Conservation (phyloP, 1,284 basidiomycete species). For the Ganoderma meredithae region DNA sequence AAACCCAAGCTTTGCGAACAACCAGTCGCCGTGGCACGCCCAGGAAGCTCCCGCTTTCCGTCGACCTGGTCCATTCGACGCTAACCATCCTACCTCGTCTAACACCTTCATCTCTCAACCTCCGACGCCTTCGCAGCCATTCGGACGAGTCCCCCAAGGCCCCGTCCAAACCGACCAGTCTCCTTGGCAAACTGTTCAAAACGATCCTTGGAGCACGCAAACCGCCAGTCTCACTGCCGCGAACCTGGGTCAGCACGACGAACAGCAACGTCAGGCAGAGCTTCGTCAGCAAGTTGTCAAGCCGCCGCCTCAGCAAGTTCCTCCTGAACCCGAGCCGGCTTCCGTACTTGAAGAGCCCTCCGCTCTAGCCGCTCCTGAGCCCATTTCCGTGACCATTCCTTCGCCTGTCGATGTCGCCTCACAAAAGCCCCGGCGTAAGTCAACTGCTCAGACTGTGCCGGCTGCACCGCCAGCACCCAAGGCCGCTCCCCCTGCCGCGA, state of each 20-base stretch:
- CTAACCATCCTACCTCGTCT: slow-evolving; percentile 36
- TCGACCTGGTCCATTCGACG: slow-evolving; percentile 54
- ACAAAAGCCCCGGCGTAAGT: slow-evolving; percentile 40
- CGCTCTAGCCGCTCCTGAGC: slow-evolving; percentile 26
- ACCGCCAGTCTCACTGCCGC: slow-evolving; percentile 60
- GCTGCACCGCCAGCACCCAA: slow-evolving; percentile 26
- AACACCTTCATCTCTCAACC: slow-evolving; percentile 37
- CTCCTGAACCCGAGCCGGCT: slow-evolving; percentile 21
- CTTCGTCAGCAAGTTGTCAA: slow-evolving; percentile 29
- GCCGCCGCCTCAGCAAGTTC: slow-evolving; percentile 24
- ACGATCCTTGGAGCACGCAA: slow-evolving; percentile 56
- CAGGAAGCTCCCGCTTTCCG: slow-evolving; percentile 44
- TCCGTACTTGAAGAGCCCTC: slow-evolving; percentile 17
- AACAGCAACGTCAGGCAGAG: slow-evolving; percentile 48
- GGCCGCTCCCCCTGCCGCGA: slow-evolving; percentile 22
- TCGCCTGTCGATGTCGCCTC: slow-evolving; percentile 36
- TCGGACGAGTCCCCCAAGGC: slow-evolving; percentile 34
- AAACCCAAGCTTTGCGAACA: slow-evolving; percentile 25
- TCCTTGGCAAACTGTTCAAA: slow-evolving; percentile 56
- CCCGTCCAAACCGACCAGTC: slow-evolving; percentile 48
- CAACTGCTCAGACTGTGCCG: slow-evolving; percentile 30
- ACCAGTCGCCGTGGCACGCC: slow-evolving; percentile 45
- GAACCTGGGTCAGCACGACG: slow-evolving; percentile 67
- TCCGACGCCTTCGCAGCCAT: slow-evolving; percentile 36
- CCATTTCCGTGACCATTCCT: slow-evolving; percentile 33